phyloP scores from a whole-genome alignment of 2,329 filamentous ascomycete species.

The Blastomyces gilchristii region DNA sequence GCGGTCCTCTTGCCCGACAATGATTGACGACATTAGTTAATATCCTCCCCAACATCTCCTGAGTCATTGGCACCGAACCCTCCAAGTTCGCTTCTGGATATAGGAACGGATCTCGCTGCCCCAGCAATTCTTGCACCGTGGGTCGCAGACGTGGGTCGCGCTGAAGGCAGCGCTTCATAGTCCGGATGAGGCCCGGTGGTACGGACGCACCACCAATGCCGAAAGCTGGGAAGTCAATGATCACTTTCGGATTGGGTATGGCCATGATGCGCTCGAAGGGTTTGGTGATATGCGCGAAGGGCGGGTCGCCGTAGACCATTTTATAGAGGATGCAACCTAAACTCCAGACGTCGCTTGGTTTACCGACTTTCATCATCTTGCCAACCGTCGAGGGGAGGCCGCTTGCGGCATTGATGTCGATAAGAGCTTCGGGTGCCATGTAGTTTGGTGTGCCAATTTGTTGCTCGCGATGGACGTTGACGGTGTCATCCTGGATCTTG shows the following conservation, averaged over 20 bases:
- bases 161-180: constrained; percentile 48
- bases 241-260: constrained; percentile 41
- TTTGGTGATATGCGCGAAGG: constrained; percentile 85
- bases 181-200: constrained; percentile 46
- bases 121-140: constrained; percentile 47
- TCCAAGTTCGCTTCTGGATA: constrained; percentile 44
- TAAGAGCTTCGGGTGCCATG: constrained; percentile 91
- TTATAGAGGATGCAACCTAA: constrained; percentile 94
- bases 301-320: constrained; percentile 94
- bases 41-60: constrained; percentile 51
- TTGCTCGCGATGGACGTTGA: constrained; percentile 92
- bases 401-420: constrained; percentile 65
- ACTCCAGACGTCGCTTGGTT: constrained; percentile 92
- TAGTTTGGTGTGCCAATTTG: constrained; percentile 96
- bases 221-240: constrained; percentile 38
- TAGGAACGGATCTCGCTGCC: constrained; percentile 47
- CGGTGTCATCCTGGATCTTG: constrained; percentile 91
- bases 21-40: constrained; percentile 51
- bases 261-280: constrained; percentile 66
- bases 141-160: constrained; percentile 48
- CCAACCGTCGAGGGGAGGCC: constrained; percentile 38
- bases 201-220: constrained; percentile 42
- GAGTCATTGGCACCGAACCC: constrained; percentile 41
- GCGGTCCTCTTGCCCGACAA: constrained; percentile 46
- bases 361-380: constrained; percentile 91